phyloP scores from a whole-genome alignment of 2,329 filamentous ascomycete species.

The Fusarium sp. region DNA sequence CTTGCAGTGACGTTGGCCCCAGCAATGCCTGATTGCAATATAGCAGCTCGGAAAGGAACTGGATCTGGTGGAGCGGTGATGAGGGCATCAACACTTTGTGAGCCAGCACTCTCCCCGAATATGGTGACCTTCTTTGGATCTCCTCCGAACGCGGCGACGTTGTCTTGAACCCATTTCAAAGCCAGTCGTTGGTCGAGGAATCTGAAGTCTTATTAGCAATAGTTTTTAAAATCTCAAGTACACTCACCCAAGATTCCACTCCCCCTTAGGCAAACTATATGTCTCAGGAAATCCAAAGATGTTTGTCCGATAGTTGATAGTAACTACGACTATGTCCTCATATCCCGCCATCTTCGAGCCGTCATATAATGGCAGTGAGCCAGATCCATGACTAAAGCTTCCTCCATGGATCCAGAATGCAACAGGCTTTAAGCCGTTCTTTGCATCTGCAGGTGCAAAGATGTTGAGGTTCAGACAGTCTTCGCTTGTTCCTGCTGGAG shows the following conservation, averaged over 20 bases:
- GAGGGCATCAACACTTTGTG: slow-evolving; percentile 62
- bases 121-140: slow-evolving; percentile 59
- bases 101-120: slow-evolving; percentile 65
- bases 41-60: slow-evolving; percentile 46
- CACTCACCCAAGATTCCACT: slow-evolving; percentile 43
- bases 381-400: slow-evolving; percentile 51
- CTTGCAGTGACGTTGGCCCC: slow-evolving; percentile 2
- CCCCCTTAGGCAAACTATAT: slow-evolving; percentile 29
- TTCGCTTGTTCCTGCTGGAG: slow-evolving; percentile 45
- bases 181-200: slow-evolving; percentile 57
- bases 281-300: slow-evolving; percentile 56
- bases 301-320: slow-evolving; percentile 58
- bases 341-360: slow-evolving; percentile 54
- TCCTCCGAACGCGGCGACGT: slow-evolving; percentile 61
- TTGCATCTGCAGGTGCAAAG: slow-evolving; percentile 41
- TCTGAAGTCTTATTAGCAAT: slow-evolving; percentile 6
- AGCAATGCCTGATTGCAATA: slow-evolving; percentile 42
- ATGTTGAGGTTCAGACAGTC: slow-evolving; percentile 52
- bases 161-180: slow-evolving; percentile 61
- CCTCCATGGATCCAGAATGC: slow-evolving; percentile 59
- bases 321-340: slow-evolving; percentile 59
- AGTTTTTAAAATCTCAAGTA: rapidly evolving
- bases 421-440: slow-evolving; percentile 52
- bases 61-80: slow-evolving; percentile 43
- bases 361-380: slow-evolving; percentile 53